Percentiles rank a stretch among this genome's conserved stretches.
These are phyloP conservation scores for Hemileia vastatrix DNA, from an alignment of 1,284 basidiomycete genomes.

Conservation along the genomic window DNA sequence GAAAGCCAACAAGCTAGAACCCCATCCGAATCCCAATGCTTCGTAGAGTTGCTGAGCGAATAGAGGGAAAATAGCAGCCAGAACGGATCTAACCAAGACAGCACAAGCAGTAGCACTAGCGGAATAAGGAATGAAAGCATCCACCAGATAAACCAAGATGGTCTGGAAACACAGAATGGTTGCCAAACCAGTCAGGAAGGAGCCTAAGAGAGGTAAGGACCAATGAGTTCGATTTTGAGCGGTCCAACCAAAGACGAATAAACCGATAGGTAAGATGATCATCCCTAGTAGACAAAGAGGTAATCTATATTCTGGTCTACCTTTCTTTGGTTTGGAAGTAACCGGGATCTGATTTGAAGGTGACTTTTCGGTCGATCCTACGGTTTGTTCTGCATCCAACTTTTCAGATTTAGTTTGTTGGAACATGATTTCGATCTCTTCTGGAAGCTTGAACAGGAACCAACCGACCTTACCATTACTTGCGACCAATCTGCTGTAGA, in stretches of 20 bases:
- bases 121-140: conserved; percentile 48
- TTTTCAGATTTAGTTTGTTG: not conserved
- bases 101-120: conserved; percentile 47
- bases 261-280: conserved; percentile 47
- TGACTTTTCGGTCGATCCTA: not conserved
- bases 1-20: conserved; percentile 45
- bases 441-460: conserved; percentile 25
- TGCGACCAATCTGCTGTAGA: too few species aligned
- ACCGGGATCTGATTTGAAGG: not conserved
- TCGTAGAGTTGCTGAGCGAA: conserved; percentile 46
- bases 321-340: conserved; percentile 22
- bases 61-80: conserved; percentile 47
- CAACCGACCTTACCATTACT: conserved; percentile 29
- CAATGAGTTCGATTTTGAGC: conserved; percentile 44
- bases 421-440: conserved; percentile 13
- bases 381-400: conserved; percentile 4
- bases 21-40: conserved; percentile 48
- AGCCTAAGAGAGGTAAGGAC: conserved; percentile 45
- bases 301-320: too few species aligned
- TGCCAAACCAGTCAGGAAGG: conserved; percentile 33
- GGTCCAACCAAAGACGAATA: conserved; percentile 47
- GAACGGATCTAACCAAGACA: conserved; percentile 40
- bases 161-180: conserved; percentile 48
- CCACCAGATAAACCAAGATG: conserved; percentile 47
- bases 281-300: conserved; percentile 48